Base-by-base conservation (phyloP, 345 rosid genomes). In the Conringia planisiliqua region DNA sequence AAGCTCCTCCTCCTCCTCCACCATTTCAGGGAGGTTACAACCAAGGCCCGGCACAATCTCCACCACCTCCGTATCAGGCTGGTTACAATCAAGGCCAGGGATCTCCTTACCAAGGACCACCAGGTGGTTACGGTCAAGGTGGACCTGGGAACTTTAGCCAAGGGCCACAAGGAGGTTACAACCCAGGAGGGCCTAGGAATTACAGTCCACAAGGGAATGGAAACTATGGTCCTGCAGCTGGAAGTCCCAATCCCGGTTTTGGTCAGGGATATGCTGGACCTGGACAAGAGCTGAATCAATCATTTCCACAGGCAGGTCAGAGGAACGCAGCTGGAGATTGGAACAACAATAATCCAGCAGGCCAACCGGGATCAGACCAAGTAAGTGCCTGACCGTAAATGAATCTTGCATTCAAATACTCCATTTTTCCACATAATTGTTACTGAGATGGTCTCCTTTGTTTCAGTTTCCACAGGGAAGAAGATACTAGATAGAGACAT, bases 231-330 rank as follows among this genome's bases (percentile, higher is more conserved):
- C 58, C 78, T 52, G 22, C 75, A 56, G 56, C 76, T 47, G 70
- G 77, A 73, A 72, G 35, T 65, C 73, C 77, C 1, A 72, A 42
- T 65, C 71, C 74, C 2, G 65, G 83, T 24, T 69, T 60, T 70
- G 83, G 74, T 63, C 85, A 79, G 67, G 87, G 85, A 81, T 61
- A 65, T 39, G 7, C 77, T 59, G 86, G 84, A 26, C 63, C 86
- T 62, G 73, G 74, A 50, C 78, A 52, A 69, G 39, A 14, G 75
- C 76, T 20, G 50, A 68, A 22, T 29, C 83, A 78, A 73, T 56
- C 80, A 36, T 72, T 74, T 54, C 62, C 90, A 8, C 89, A 68
- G 68, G 66, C 59, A 62, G 86, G 74, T 35, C 84, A 80, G 81
- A 80, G 78, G 73, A 83, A 68, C 35, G 38, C 13, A 44, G 35